phyloP scores from a whole-genome alignment of 495 filamentous ascomycete species.

The Friedmanniomyces endolithicus region DNA sequence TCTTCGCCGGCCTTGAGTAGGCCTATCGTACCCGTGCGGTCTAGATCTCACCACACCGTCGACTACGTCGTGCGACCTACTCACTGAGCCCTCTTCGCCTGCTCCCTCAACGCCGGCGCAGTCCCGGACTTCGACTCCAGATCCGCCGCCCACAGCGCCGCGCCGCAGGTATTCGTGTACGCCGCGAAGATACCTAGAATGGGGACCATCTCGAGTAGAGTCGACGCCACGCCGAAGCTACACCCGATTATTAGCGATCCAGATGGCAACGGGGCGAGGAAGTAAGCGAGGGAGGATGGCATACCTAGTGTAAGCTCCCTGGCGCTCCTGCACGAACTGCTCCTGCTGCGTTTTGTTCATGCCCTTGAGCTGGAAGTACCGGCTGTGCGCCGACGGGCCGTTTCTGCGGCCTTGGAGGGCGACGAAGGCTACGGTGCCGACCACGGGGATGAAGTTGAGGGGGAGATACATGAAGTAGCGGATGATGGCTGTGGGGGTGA shows the following conservation, averaged over 20 bases:
- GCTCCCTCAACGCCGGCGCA: constrained; percentile 41
- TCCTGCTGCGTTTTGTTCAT: constrained; percentile 51
- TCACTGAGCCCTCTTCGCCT: constrained; percentile 41
- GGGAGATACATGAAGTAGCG: constrained; percentile 69
- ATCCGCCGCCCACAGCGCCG: constrained; percentile 88
- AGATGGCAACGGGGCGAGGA: constrained; percentile 4
- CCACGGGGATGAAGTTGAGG: constrained; percentile 79
- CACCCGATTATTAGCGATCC: no score
- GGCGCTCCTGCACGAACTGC: constrained; percentile 51
- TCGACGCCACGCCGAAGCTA: constrained; percentile 67
- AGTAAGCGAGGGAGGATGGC: constrained; percentile 28
- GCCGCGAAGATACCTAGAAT: constrained; percentile 70
- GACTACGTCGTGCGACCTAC: no score
- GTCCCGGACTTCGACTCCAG: constrained; percentile 54
- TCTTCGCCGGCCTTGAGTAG: no score
- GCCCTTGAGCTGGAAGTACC: constrained; percentile 84
- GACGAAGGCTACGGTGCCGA: constrained; percentile 73
- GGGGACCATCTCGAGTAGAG: constrained; percentile 73
- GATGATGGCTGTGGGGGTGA: constrained; percentile 52
- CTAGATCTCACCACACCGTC: no score
- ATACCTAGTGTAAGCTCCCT: constrained; percentile 63
- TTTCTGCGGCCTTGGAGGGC: constrained; percentile 53
- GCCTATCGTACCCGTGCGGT: no score
- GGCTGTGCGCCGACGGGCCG: constrained; percentile 41
- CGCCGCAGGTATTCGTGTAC: constrained; percentile 85